Conservation (phyloP, 441 rosid species). For the Viola pubescens region DNA sequence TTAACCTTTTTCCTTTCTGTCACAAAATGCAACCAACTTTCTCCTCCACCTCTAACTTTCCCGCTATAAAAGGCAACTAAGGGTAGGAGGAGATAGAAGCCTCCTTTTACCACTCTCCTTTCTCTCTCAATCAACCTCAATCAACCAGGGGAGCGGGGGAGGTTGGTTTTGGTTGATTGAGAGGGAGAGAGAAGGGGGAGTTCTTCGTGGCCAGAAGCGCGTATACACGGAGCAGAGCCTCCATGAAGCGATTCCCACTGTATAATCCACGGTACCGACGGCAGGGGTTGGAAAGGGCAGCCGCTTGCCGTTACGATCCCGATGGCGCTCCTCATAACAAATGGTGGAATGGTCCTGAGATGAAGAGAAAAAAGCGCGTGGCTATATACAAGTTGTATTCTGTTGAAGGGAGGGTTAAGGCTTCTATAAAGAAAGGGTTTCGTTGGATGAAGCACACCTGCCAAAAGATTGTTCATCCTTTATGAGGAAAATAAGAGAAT, state of each 20-base stretch:
- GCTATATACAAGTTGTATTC: constrained; percentile 49
- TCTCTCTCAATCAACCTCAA: not conserved
- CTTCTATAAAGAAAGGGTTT: constrained; percentile 35
- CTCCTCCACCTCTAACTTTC: not conserved
- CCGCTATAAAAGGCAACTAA: not conserved
- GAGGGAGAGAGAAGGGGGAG: not conserved
- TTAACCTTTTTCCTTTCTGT: not conserved
- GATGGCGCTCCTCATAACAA: not conserved
- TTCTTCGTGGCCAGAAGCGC: not conserved
- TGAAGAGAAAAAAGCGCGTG: constrained; percentile 45
- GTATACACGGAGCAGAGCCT: not conserved
- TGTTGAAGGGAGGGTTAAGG: constrained; percentile 43
- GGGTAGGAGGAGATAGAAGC: not conserved
- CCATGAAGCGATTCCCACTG: not conserved
- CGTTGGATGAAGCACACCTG: constrained; percentile 52
- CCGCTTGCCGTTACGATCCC: not conserved
- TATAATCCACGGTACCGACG: not conserved
- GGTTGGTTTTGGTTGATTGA: not conserved
- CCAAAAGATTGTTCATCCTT: constrained; percentile 26
- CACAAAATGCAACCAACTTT: not conserved
- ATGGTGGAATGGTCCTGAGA: constrained; percentile 54
- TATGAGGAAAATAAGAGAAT: too few relatives aligned
- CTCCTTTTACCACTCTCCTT: not conserved
- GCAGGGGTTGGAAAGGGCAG: not conserved
- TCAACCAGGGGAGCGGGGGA: not conserved